A percentile compares a stretch with the other conserved stretches of the same genome.
These are phyloP conservation scores for Carex kokanica DNA, from an alignment of 176 grass and related monocot species.

Conservation along the genomic window DNA sequence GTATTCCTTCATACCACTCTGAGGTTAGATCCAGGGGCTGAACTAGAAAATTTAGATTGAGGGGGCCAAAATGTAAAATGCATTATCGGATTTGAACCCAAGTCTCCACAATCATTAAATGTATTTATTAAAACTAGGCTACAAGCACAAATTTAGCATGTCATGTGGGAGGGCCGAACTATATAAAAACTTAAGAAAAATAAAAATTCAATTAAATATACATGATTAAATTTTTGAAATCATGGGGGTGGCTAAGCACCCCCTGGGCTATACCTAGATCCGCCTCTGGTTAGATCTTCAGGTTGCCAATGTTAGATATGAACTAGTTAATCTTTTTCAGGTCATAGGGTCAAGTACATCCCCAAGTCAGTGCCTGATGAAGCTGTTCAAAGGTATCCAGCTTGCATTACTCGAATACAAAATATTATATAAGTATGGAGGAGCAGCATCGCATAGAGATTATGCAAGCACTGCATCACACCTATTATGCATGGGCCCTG, in stretches of 20 bases:
- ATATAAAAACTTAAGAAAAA: too few relatives aligned
- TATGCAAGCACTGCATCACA: not conserved
- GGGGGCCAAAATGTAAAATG: too few relatives aligned
- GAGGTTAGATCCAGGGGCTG: slow-evolving; percentile 5
- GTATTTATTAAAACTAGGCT: too few relatives aligned
- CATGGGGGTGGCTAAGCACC: too few relatives aligned
- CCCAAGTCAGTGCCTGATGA: slow-evolving; percentile 36
- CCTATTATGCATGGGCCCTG: slow-evolving; percentile 34
- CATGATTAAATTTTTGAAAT: too few relatives aligned
- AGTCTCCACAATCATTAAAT: too few relatives aligned
- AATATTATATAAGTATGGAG: not conserved
- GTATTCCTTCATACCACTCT: not conserved
- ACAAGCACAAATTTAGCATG: too few relatives aligned
- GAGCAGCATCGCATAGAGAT: slow-evolving; percentile 14
- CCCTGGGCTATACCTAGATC: too few relatives aligned
- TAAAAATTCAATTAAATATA: too few relatives aligned
- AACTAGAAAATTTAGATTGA: too few relatives aligned
- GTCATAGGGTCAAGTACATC: slow-evolving; percentile 82
- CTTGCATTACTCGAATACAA: not conserved
- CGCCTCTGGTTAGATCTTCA: not conserved
- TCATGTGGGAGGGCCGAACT: too few relatives aligned
- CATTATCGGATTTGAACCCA: too few relatives aligned
- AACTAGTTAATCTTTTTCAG: slow-evolving; percentile 49
- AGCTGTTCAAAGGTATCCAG: slow-evolving; percentile 59
- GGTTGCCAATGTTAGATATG: slow-evolving; percentile 17